Conservation (phyloP, 345 rosid species). For the Raphanus raphanistrum region DNA sequence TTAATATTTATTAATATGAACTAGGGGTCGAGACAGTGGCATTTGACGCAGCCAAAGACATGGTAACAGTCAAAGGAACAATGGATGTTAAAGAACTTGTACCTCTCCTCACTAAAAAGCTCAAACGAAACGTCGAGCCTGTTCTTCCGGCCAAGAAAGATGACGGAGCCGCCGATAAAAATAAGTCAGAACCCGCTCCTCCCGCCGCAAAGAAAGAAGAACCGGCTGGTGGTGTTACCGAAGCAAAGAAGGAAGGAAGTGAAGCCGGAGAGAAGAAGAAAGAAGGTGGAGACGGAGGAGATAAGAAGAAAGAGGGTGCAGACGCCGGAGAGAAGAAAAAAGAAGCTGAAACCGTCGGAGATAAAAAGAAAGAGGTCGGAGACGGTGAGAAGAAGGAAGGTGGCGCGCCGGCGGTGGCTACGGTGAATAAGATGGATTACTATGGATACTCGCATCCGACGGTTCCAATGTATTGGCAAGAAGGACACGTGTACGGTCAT, state of each 20-base stretch:
- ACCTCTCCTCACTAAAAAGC: conserved; percentile 53
- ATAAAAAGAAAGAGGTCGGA: conserved; percentile 38
- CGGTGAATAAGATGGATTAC: conserved; percentile 55
- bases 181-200: conserved; percentile 12
- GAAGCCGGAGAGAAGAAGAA: conserved; percentile 47
- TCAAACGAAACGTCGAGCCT: conserved; percentile 66
- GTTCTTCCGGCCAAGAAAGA: conserved; percentile 58
- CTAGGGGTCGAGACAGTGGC: conserved; percentile 65
- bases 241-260: conserved; percentile 43
- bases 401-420: conserved; percentile 26
- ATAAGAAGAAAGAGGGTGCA: conserved; percentile 24
- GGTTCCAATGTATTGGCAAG: conserved; percentile 53
- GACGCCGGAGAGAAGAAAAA: conserved; percentile 38
- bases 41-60: conserved; percentile 61
- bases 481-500: conserved; percentile 42
- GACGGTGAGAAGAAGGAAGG: conserved; percentile 34
- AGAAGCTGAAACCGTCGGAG: conserved; percentile 22
- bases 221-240: conserved; percentile 15
- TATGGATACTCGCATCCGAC: conserved; percentile 42
- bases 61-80: conserved; percentile 73
- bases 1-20: not conserved
- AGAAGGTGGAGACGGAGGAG: conserved; percentile 42
- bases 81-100: conserved; percentile 63
- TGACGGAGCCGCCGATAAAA: conserved; percentile 38
- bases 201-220: conserved; percentile 41